Conservation (phyloP, 257 asterid species). For the Nicotiana obtusifolia region DNA sequence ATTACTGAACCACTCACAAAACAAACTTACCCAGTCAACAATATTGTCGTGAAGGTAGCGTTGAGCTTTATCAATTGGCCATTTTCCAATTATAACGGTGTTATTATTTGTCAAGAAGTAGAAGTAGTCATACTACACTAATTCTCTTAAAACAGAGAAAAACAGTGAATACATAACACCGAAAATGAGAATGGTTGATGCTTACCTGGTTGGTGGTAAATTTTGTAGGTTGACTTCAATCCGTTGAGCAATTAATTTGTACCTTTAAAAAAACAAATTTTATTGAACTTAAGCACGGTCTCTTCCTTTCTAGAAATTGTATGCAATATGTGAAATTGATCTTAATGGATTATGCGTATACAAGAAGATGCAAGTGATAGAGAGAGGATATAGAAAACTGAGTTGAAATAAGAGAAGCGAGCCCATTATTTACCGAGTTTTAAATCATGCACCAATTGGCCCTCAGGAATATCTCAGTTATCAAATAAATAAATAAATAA, state of each 20-base stretch:
- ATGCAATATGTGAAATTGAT: not conserved
- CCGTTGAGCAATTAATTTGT: no score
- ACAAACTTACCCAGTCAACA: slow-evolving; percentile 73
- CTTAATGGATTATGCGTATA: not conserved
- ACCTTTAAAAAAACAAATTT: not conserved
- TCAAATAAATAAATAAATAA: no score
- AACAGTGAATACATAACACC: no score
- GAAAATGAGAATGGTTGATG: no score
- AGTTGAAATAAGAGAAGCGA: not conserved
- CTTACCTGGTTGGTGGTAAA: no score
- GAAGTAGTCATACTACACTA: no score
- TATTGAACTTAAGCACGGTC: not conserved
- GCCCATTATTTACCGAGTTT: no score
- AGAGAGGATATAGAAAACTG: not conserved
- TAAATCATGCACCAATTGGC: no score
- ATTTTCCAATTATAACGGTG: slow-evolving; percentile 62
- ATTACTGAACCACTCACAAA: not conserved
- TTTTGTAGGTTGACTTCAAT: no score
- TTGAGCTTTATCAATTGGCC: slow-evolving; percentile 77
- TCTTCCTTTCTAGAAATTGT: not conserved
- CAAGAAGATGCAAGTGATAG: not conserved
- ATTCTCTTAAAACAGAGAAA: no score
- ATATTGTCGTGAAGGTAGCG: slow-evolving; percentile 77
- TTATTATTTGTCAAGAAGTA: no score
- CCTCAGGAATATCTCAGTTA: no score